Evolutionary conservation across 2,329 filamentous ascomycete genomes (phyloP), one percentile per base, ranked within the genome.

Genomic region (Aspergillus sp.): DNA sequence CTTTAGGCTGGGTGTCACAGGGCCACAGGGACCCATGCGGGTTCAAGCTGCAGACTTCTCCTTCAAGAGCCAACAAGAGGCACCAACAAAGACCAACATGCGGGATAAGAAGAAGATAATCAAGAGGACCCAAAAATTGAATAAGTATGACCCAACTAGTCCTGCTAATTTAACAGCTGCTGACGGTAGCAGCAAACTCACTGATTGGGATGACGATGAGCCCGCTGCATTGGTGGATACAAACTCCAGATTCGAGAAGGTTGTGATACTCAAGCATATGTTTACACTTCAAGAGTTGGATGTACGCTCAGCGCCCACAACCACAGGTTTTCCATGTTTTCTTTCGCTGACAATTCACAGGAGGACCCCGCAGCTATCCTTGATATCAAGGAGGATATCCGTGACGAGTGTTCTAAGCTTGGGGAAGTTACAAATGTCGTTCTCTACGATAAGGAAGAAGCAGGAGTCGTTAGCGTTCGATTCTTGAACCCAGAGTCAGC

Each of bases 131-230:
- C 90, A 96, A 73, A 95, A 93, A 72, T 82, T 98, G 66, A 91
- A 93, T 64, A 81, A 74, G 83, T 84, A 69, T 55, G 77, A 9
- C 66, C 33, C n/a, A 54, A 19, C 30, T 37, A 13, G 9, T 41
- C 13, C 27, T 24, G 8, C 8, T 39, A 19, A n/a, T 27, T 13
- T 20, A 17, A 46, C 9, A 33, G 24, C n/a, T 17, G 22, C 40
- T 54, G 7, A 37, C 8, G 1, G 33, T 12, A 37, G 9, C 68
- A 93, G 91, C 49, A 93, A 93, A 76, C 85, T 98, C 34, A 89
- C 92, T 3, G 93, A 98, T 74, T 99, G 95, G 95, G 90, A 91
- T 69, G 93, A 97, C 69, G 93, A 98, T 71, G 89, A 93, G 54
- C 84, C 88, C 24, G 83, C 80, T 1, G 75, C 80, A 22, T 68